A percentile compares a stretch with the other conserved stretches of the same genome.
These are phyloP conservation scores for Fusarium sp. DNA, from an alignment of 2,329 filamentous ascomycete genomes.

Conservation along the genomic window DNA sequence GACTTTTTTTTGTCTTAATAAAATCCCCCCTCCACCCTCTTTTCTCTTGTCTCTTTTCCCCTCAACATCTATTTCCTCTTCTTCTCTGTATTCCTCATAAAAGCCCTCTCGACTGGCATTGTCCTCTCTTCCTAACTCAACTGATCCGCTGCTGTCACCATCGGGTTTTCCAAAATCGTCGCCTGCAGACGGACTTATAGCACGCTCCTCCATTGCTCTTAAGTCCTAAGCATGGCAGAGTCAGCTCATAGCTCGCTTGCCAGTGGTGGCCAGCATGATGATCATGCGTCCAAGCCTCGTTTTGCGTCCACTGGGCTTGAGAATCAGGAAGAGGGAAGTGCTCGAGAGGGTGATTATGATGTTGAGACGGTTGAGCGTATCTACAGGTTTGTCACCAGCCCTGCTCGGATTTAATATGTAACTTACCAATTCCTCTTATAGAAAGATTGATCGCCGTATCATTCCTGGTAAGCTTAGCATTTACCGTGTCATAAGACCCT, in stretches of 20 bases:
- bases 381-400: slow-evolving; percentile 54
- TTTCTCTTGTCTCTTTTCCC: slow-evolving; percentile 9
- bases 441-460: slow-evolving; percentile 69
- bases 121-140: slow-evolving; percentile 35
- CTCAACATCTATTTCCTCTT: slow-evolving; percentile 18
- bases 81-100: neutral
- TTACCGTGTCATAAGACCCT: neutral
- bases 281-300: slow-evolving; percentile 39
- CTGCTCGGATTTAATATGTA: neutral
- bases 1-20: slow-evolving; percentile 26
- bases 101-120: slow-evolving; percentile 42
- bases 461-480: slow-evolving; percentile 63
- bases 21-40: slow-evolving; percentile 29
- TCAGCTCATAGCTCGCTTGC: slow-evolving; percentile 47
- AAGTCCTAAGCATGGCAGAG: slow-evolving; percentile 61
- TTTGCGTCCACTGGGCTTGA: slow-evolving; percentile 38
- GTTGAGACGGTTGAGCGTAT: slow-evolving; percentile 66
- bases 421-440: slow-evolving; percentile 8
- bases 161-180: neutral
- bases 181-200: slow-evolving; percentile 56
- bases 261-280: slow-evolving; percentile 52
- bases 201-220: slow-evolving; percentile 66
- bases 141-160: slow-evolving; percentile 2
- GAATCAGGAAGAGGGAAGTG: slow-evolving; percentile 51
- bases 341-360: slow-evolving; percentile 59